Conservation (phyloP, 1,139 yeast genomes). For the Candida neerlandica region DNA sequence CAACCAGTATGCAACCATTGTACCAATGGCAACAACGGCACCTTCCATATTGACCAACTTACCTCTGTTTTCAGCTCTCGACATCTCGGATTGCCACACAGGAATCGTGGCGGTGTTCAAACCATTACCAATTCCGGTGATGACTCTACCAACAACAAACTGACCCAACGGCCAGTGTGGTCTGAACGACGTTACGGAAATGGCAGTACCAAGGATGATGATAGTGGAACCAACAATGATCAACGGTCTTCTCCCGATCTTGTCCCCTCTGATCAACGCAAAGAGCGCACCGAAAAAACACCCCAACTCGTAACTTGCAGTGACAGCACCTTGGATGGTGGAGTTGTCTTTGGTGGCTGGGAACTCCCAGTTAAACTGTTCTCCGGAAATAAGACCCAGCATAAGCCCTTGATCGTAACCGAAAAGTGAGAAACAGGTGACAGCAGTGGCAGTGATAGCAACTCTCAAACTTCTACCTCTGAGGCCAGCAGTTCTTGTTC, state of each 20-base stretch:
- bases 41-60: constrained; percentile 70
- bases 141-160: constrained; percentile 71
- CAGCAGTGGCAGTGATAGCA: constrained; percentile 58
- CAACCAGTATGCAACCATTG: too few relatives aligned
- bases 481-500: constrained; percentile 33
- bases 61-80: constrained; percentile 73
- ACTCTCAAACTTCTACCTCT: constrained; percentile 45
- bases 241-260: constrained; percentile 65
- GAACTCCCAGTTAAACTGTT: constrained; percentile 57
- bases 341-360: constrained; percentile 49
- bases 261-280: constrained; percentile 65
- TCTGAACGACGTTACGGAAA: constrained; percentile 61
- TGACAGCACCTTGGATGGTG: constrained; percentile 67
- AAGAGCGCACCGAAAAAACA: constrained; percentile 75
- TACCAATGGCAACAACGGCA: constrained; percentile 70
- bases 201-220: constrained; percentile 63
- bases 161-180: constrained; percentile 59
- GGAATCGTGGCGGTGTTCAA: constrained; percentile 80
- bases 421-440: constrained; percentile 66
- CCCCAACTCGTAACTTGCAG: constrained; percentile 74
- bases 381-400: constrained; percentile 70
- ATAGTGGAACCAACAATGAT: constrained; percentile 60
- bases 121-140: constrained; percentile 83
- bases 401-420: constrained; percentile 85
- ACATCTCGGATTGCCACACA: constrained; percentile 80